These are phyloP conservation scores for Rubia tinctorum DNA, from an alignment of 305 asterid species.

Conservation along the genomic window DNA sequence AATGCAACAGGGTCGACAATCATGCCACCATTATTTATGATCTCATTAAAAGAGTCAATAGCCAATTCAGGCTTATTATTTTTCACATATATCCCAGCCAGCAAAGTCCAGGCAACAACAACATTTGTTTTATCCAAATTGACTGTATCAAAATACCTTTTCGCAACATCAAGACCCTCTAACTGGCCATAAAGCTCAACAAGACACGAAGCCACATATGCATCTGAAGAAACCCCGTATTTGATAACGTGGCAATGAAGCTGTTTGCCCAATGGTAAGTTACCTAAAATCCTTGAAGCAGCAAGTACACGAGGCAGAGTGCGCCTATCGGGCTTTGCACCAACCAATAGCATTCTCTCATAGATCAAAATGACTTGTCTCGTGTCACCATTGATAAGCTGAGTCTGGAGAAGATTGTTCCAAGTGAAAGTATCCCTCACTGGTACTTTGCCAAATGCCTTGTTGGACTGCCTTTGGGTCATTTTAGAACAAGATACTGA, in stretches of 20 bases:
- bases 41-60: conserved; percentile 27
- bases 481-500: background rate
- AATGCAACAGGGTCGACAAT: conserved; percentile 20
- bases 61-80: conserved; percentile 25
- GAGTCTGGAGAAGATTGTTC: conserved; percentile 31
- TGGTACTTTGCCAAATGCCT: conserved; percentile 23
- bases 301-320: conserved; percentile 32
- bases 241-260: conserved; percentile 29
- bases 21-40: conserved; percentile 10
- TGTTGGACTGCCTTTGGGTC: conserved; percentile 15
- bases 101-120: conserved; percentile 34
- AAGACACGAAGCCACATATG: conserved; percentile 22
- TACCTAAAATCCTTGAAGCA: conserved; percentile 17
- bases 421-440: conserved; percentile 22
- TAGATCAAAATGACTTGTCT: conserved; percentile 15
- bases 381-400: conserved; percentile 15
- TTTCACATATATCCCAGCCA: conserved; percentile 26
- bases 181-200: conserved; percentile 28
- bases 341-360: conserved; percentile 22
- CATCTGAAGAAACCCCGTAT: conserved; percentile 22
- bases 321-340: conserved; percentile 27
- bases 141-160: conserved; percentile 17
- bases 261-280: conserved; percentile 29
- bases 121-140: background rate
- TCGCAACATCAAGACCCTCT: conserved; percentile 24